A percentile compares a stretch with the other conserved stretches of the same genome.
These are phyloP conservation scores for Colletotrichum melonis DNA, from an alignment of 2,329 filamentous ascomycete species.

Conservation along the genomic window DNA sequence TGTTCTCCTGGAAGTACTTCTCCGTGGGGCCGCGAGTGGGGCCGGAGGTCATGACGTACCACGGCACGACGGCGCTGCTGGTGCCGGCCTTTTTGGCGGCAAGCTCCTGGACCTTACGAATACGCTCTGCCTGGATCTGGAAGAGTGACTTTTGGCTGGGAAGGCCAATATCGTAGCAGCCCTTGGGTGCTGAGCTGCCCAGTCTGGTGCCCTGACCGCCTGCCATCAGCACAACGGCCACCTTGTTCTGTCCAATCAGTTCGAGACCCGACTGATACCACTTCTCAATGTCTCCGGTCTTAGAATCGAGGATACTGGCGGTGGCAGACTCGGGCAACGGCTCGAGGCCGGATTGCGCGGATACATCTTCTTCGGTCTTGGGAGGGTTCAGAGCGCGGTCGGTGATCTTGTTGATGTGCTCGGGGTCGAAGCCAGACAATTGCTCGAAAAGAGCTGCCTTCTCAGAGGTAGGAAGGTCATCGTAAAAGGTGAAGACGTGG, in stretches of 20 bases:
- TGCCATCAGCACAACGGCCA: slow-evolving; percentile 94
- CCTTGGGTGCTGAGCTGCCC: slow-evolving; percentile 95
- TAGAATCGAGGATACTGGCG: slow-evolving; percentile 92
- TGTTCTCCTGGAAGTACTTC: slow-evolving; percentile 89
- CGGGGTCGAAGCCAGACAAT: slow-evolving; percentile 83
- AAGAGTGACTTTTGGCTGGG: slow-evolving; percentile 95
- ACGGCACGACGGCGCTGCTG: slow-evolving; percentile 78
- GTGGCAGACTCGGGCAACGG: slow-evolving; percentile 88
- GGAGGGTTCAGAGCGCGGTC: slow-evolving; percentile 84
- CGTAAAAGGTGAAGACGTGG: slow-evolving; percentile 88
- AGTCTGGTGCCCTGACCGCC: slow-evolving; percentile 95
- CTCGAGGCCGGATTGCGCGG: slow-evolving; percentile 71
- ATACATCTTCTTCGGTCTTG: slow-evolving; percentile 66
- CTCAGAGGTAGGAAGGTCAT: slow-evolving; percentile 78
- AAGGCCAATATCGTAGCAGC: slow-evolving; percentile 95
- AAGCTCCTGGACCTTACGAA: slow-evolving; percentile 85
- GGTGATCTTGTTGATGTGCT: slow-evolving; percentile 88
- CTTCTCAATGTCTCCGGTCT: slow-evolving; percentile 78
- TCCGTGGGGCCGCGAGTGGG: slow-evolving; percentile 94
- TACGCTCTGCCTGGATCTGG: slow-evolving; percentile 96
- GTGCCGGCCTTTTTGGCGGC: slow-evolving; percentile 74
- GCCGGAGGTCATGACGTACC: slow-evolving; percentile 99
- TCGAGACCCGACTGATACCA: slow-evolving; percentile 90
- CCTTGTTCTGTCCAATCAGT: slow-evolving; percentile 79
- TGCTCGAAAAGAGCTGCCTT: slow-evolving; percentile 86